Evolutionary conservation across 2,329 filamentous ascomycete species (phyloP), one percentile per base, ranked within the genome.

Genomic region (Dactylellina drechsleri): DNA sequence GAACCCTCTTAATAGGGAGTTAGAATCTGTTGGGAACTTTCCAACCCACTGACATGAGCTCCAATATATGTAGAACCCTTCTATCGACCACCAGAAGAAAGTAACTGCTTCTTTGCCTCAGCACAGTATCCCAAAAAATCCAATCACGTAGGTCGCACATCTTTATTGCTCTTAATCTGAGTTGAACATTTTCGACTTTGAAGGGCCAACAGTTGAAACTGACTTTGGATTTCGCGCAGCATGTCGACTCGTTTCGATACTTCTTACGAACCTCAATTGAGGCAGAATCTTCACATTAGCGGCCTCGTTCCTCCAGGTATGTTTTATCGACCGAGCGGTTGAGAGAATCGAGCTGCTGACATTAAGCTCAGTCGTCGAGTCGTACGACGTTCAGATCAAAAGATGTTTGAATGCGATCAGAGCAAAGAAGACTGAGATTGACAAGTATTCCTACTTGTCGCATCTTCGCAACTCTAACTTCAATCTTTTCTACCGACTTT

Each of bases 401-500:
- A 85, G 88, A 83, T 90, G 89, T 81, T 88, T 93, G 84, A 89
- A 88, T 82, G 90, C 93, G 84, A 89, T 94, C 79, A 86, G 89
- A 70, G 86, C 86, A 76, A 89, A 91, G 77, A 83, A 87, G 77
- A 91, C 90, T 54, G 84, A 85, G 77, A 88, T 95, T 80, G 91
- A 94, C 86, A 92, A 91, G 84, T 94, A 93, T 83, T 87, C 93
- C 66, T 95, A 94, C 83, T 85, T 95, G 81, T 91, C 90, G 52
- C 86, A 87, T 77, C 83, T 94, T 82, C 91, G 92, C 83, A 86
- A 86, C 81, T 87, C 89, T 79, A 94, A 93, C 81, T 86, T 88
- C 76, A 90, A 94, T 82, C 87, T 95, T 71, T 95, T 94, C 85
- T 94, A 92, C 85, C 88, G 92, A 78, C 86, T 94, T 77, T 85